Evolutionary conservation across 1,139 yeast genomes (phyloP).

Genomic region (Geotrichum macrosporum): DNA sequence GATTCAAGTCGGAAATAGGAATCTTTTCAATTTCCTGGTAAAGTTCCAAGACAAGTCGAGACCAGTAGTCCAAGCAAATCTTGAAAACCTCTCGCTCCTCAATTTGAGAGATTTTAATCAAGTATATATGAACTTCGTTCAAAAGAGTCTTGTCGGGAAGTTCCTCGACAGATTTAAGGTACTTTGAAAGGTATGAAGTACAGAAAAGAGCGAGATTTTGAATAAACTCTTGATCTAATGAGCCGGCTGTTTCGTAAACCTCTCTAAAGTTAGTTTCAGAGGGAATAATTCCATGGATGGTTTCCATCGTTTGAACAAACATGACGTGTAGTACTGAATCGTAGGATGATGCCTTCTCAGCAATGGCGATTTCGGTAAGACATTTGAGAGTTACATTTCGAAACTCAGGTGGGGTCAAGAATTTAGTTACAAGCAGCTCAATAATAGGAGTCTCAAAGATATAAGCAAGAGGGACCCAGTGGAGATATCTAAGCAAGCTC

Average conservation of each 20-base stretch:
- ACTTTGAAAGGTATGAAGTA: slow-evolving; percentile 76
- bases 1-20: slow-evolving; percentile 69
- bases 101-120: slow-evolving; percentile 79
- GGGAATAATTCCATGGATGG: slow-evolving; percentile 68
- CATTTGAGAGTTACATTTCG: slow-evolving; percentile 85
- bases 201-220: slow-evolving; percentile 94
- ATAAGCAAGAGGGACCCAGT: slow-evolving; percentile 90
- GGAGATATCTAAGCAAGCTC: slow-evolving; percentile 77
- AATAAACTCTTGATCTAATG: slow-evolving; percentile 86
- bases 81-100: slow-evolving; percentile 96
- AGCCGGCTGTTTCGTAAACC: slow-evolving; percentile 68
- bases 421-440: slow-evolving; percentile 65
- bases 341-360: slow-evolving; percentile 61
- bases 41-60: slow-evolving; percentile 70
- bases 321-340: slow-evolving; percentile 51
- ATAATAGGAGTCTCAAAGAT: slow-evolving; percentile 83
- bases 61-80: slow-evolving; percentile 94
- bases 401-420: slow-evolving; percentile 72
- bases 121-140: slow-evolving; percentile 69
- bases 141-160: slow-evolving; percentile 58
- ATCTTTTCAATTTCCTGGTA: slow-evolving; percentile 81
- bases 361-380: slow-evolving; percentile 79
- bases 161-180: slow-evolving; percentile 67
- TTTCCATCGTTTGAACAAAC: slow-evolving; percentile 72
- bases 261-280: slow-evolving; percentile 65